Evolutionary conservation across 208 protist genomes (phyloP), one percentile per base, ranked within the genome.

Genomic region (Wallacemonas sp.): DNA sequence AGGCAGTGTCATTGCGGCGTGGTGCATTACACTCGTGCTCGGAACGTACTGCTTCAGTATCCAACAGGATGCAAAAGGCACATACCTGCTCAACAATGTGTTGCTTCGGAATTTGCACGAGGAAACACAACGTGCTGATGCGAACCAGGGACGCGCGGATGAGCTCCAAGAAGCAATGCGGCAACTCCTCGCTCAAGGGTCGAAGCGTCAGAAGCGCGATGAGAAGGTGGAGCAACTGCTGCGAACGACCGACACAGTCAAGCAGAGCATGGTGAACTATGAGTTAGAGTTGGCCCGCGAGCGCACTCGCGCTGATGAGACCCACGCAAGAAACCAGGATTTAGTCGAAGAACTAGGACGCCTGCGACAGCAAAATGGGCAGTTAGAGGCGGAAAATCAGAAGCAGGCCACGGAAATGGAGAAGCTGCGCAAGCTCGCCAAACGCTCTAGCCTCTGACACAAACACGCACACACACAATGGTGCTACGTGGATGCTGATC

Each of bases 11-110:
- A 91, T 93, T 49, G 83, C 81, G 14, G 85, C 87, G 2, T 93
- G 90, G 86, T 85, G 81, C 55, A 72, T 96, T 24, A 89, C 90
- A 34, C 62, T 84, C 29, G 83, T 92, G 36, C 47, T 92, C 27
- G 82, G 84, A 5, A 77, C 80, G 1, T 95, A 95, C 67, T 92
- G 89, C 61, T 90, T 88, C 56, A 92, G 78, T 61, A 83, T 93
- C 60, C 89, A 93, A 68, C 82, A 91, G 41, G 89, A 95, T 76
- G 85, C 89, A 21, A 93, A 93, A 38, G 82, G 80, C 6, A 93
- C 89, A 12, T 95, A 95, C 71, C 75, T 93, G 29, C 82, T 95
- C 8, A 93, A 95, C 56, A 95, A 91, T 75, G 85, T 92, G 41
- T 72, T 95, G 32, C 47, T 93, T 16, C 84, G 90, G 52, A 90